A percentile compares a stretch with the other conserved stretches of the same genome.
Conservation (phyloP, 176 grass and related monocot genomes). For the Aegilops speltoides region DNA sequence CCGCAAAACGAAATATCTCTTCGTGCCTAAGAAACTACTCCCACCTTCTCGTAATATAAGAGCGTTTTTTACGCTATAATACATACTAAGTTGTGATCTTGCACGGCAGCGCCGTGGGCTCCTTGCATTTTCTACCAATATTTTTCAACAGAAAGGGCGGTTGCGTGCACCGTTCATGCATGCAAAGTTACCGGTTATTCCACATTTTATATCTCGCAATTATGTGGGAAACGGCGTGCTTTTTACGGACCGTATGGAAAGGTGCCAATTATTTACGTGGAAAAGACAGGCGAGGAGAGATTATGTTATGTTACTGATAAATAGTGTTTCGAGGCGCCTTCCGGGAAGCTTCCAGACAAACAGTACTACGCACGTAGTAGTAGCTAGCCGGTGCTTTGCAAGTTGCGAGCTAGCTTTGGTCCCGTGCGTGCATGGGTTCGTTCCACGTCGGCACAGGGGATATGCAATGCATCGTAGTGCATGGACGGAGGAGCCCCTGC, state of each 20-base stretch:
- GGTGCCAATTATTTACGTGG: slow-evolving; percentile 17
- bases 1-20: neutral
- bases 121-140: neutral
- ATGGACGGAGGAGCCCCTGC: neutral
- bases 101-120: neutral
- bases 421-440: neutral
- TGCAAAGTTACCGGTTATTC: neutral
- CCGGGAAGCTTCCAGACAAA: slow-evolving; percentile 27
- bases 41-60: too few relatives aligned
- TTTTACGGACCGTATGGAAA: neutral
- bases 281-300: neutral
- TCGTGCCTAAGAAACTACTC: neutral
- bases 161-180: neutral
- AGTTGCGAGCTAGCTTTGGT: slow-evolving; percentile 11
- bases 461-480: neutral
- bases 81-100: too few relatives aligned
- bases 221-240: neutral
- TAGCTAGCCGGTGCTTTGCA: neutral
- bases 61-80: too few relatives aligned
- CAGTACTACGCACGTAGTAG: neutral
- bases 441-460: neutral
- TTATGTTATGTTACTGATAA: neutral
- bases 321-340: neutral
- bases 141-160: neutral
- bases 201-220: neutral